These are phyloP conservation scores for Solanum appendiculatum DNA, from an alignment of 257 asterid genomes.

Conservation along the genomic window DNA sequence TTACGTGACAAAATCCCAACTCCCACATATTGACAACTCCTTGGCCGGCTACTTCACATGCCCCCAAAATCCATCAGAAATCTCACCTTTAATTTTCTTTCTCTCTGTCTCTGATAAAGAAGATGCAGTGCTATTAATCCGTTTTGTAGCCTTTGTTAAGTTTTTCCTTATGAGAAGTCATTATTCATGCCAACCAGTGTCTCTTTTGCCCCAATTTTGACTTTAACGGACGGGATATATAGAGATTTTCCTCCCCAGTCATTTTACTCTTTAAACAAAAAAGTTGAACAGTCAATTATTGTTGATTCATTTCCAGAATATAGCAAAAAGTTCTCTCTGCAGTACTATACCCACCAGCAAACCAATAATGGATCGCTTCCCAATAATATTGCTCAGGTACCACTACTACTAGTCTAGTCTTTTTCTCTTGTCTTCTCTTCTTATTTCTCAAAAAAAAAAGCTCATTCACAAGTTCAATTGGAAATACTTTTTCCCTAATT, in stretches of 20 bases:
- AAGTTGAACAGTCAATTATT: conserved; percentile 62
- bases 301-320: conserved; percentile 30
- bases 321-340: background rate
- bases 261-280: conserved; percentile 19
- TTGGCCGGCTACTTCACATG: conserved; percentile 69
- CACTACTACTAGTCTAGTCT: conserved; percentile 65
- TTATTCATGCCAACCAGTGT: background rate
- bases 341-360: background rate
- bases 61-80: conserved; percentile 28
- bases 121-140: background rate
- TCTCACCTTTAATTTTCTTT: background rate
- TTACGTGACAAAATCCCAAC: conserved; percentile 54
- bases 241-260: conserved; percentile 22
- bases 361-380: conserved; percentile 41
- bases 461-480: background rate
- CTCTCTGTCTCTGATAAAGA: background rate
- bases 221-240: background rate
- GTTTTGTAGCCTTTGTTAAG: conserved; percentile 23
- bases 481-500: background rate
- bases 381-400: conserved; percentile 44
- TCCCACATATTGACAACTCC: conserved; percentile 48
- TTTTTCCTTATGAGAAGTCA: conserved; percentile 1
- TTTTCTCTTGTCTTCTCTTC: conserved; percentile 29
- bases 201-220: conserved; percentile 28
- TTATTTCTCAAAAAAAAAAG: background rate